phyloP scores from a whole-genome alignment of 176 grass and related monocot genomes.

The Zoysia japonica region DNA sequence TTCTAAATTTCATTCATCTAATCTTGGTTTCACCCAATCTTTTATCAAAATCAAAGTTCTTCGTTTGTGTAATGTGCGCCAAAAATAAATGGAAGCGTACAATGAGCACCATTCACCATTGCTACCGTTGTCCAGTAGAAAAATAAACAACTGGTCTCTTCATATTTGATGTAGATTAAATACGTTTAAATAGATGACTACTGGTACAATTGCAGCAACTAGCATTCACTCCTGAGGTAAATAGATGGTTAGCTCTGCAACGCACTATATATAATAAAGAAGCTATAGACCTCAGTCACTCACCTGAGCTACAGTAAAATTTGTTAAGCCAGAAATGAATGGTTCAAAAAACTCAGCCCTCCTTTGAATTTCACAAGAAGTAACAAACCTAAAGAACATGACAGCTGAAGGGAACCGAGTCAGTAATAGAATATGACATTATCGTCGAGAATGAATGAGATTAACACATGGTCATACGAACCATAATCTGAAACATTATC shows the following conservation, averaged over 20 bases:
- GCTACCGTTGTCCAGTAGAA: background rate
- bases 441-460: constrained; percentile 12
- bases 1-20: constrained; percentile 6
- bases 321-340: constrained; percentile 77
- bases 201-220: background rate
- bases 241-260: no score
- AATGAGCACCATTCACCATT: background rate
- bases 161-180: background rate
- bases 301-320: constrained; percentile 74
- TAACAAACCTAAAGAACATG: constrained; percentile 99
- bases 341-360: constrained; percentile 90
- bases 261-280: background rate
- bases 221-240: no score
- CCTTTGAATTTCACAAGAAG: constrained; percentile 84
- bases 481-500: constrained; percentile 85
- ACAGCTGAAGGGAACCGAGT: constrained; percentile 59
- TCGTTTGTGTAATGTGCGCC: background rate
- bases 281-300: constrained; percentile 4
- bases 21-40: background rate
- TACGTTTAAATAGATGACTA: constrained; percentile 1
- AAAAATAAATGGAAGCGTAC: background rate
- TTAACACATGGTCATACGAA: constrained; percentile 43
- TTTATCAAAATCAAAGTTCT: background rate
- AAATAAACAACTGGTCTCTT: background rate
- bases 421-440: background rate